A percentile compares a stretch with the other conserved stretches of the same genome.
Evolutionary conservation across 768 basidiomycete species (phyloP).

Genomic region (Cubamyces lactineus): DNA sequence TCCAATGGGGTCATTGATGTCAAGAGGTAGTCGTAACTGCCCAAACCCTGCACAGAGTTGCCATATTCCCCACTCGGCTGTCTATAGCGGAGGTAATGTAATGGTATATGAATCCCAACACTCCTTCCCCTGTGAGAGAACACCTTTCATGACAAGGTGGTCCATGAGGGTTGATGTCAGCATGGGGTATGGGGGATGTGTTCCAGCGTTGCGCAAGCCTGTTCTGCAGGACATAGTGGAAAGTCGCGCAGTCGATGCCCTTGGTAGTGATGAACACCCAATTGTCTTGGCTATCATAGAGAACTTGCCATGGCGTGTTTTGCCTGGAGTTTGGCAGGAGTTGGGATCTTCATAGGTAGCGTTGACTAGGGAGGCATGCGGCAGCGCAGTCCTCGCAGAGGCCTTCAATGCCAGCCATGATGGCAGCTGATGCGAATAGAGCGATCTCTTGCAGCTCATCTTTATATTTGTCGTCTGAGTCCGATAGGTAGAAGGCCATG

Average conservation of each 20-base stretch:
- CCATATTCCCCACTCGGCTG: conserved; percentile 56
- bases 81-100: conserved; percentile 49
- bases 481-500: too few relatives aligned
- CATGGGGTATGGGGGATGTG: conserved; percentile 33
- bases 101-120: conserved; percentile 45
- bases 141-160: conserved; percentile 31
- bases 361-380: conserved; percentile 18
- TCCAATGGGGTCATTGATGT: conserved; percentile 34
- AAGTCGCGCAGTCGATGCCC: conserved; percentile 39
- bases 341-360: conserved; percentile 37
- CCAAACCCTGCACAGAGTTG: conserved; percentile 51
- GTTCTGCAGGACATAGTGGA: conserved; percentile 36
- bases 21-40: conserved; percentile 44
- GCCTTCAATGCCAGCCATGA: too few relatives aligned
- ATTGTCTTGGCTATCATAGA: conserved; percentile 38
- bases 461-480: too few relatives aligned
- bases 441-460: too few relatives aligned
- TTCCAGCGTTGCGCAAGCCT: conserved; percentile 37
- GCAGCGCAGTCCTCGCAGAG: too few relatives aligned
- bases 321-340: conserved; percentile 40
- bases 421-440: too few relatives aligned
- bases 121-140: conserved; percentile 44
- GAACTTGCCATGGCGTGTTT: conserved; percentile 42
- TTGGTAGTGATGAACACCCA: conserved; percentile 48
- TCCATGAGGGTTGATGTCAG: conserved; percentile 31